These are phyloP conservation scores for Auriscalpium microsporum DNA, from an alignment of 768 basidiomycete species.

Conservation along the genomic window DNA sequence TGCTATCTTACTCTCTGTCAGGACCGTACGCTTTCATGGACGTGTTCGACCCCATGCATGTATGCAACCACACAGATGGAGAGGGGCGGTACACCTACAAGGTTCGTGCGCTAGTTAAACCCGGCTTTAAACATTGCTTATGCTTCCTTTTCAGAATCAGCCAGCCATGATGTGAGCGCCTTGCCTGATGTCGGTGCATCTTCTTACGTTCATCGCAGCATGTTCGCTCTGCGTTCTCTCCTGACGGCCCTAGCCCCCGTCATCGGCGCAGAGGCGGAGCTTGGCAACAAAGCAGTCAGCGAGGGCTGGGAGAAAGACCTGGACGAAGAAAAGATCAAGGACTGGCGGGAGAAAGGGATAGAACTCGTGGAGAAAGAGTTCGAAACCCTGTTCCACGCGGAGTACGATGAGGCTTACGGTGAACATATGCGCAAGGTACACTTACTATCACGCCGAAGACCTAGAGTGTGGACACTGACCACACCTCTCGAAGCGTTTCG, in stretches of 20 bases:
- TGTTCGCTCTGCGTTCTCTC: constrained; percentile 74
- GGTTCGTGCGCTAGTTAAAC: constrained; percentile 19
- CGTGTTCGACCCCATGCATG: constrained; percentile 72
- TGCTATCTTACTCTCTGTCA: constrained; percentile 18
- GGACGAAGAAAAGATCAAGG: constrained; percentile 43
- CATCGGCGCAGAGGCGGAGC: constrained; percentile 70
- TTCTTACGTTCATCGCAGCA: constrained; percentile 27
- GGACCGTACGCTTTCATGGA: constrained; percentile 97
- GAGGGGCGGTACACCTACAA: constrained; percentile 71
- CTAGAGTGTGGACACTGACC: no score
- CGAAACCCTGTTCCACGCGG: constrained; percentile 49
- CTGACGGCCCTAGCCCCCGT: constrained; percentile 75
- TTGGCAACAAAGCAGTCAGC: constrained; percentile 38
- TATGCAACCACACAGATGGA: constrained; percentile 87
- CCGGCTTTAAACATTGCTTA: constrained; percentile 2
- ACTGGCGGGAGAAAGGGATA: constrained; percentile 53
- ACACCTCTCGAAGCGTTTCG: constrained; percentile 54
- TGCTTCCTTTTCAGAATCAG: constrained; percentile 42
- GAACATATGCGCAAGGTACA: constrained; percentile 60
- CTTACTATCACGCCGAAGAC: not conserved
- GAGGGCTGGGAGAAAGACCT: constrained; percentile 58
- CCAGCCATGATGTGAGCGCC: constrained; percentile 67
- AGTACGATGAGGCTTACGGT: constrained; percentile 57
- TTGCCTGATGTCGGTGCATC: not conserved
- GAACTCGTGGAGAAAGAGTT: constrained; percentile 50